Evolutionary conservation across 306 rosid genomes (phyloP).

Genomic region (Vigna reflexopilosa): DNA sequence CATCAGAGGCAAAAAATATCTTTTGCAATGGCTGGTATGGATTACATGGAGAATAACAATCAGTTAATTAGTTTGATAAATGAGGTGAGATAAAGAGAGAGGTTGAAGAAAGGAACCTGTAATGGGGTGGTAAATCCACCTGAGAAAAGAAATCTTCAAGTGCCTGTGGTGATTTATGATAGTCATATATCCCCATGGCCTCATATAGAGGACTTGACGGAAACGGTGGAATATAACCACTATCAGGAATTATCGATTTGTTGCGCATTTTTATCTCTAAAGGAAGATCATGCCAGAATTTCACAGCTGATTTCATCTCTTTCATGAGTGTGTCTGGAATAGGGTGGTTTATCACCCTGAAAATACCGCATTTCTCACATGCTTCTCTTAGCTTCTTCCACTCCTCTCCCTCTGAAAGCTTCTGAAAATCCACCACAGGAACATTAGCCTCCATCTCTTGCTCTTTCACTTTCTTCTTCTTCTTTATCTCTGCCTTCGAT

Average conservation of each 20-base stretch:
- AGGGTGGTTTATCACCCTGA: slow-evolving; percentile 55
- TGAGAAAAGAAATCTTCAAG: slow-evolving; percentile 42
- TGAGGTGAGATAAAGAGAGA: neutral
- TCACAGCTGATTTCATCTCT: slow-evolving; percentile 53
- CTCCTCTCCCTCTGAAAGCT: slow-evolving; percentile 8
- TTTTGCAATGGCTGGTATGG: slow-evolving; percentile 68
- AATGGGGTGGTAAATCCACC: slow-evolving; percentile 40
- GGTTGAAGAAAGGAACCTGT: slow-evolving; percentile 38
- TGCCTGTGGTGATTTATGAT: slow-evolving; percentile 36
- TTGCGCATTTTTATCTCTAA: slow-evolving; percentile 50
- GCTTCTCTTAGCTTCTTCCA: slow-evolving; percentile 53
- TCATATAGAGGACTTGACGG: slow-evolving; percentile 45
- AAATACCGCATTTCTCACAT: slow-evolving; percentile 57
- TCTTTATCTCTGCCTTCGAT: neutral
- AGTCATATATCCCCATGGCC: slow-evolving; percentile 36
- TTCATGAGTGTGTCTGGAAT: slow-evolving; percentile 51
- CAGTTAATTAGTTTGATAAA: too few species aligned
- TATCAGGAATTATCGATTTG: slow-evolving; percentile 23
- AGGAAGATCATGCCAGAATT: slow-evolving; percentile 52
- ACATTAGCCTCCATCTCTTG: neutral
- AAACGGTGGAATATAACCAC: slow-evolving; percentile 44
- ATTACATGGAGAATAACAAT: slow-evolving; percentile 15
- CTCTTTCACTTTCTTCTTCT: neutral
- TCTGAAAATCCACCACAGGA: slow-evolving; percentile 46
- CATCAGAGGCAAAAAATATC: too few species aligned